Evolutionary conservation across 1,284 basidiomycete genomes (phyloP), one percentile per base, ranked within the genome.

Genomic region (Naganishia liquefaciens): DNA sequence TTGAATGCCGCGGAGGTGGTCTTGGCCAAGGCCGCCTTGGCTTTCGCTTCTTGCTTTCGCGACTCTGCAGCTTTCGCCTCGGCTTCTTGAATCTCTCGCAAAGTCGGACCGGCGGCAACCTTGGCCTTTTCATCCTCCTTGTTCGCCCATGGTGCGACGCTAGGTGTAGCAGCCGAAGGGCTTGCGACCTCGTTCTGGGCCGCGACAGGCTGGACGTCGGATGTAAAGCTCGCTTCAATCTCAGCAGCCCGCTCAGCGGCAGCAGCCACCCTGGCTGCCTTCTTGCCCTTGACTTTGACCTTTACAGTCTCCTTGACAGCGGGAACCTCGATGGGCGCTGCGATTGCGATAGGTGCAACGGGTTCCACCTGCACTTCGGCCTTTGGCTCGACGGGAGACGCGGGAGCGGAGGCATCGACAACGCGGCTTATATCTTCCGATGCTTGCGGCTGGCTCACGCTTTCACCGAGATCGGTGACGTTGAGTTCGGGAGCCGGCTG

Each of bases 31-130:
- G 80, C 81, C 30, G 80, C 80, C 55, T 87, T 84, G 28, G 83
- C 81, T 54, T 83, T 81, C 82, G 85, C 73, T 79, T 84, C 75
- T 70, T 86, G 88, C 69, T 88, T 87, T 37, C 80, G 77, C 11
- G 84, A 85, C 70, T 93, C 92, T 10, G 85, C 83, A 72, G 87
- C 88, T 78, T 86, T 91, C 17, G 86, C 86, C 79, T 99, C 96
- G 1, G 88, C 88, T 72, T 96, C 93, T 77, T 99, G 96, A 65
- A 99, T 99, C 72, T 98, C 93, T 63, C 93, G 87, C 57, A 99
- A 81, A 69, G 89, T 90, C 30, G 87, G 81, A n/a, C 86, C 80
- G 0, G 81, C 72, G 9, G 78, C 70, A 19, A 64, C 62, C 70
- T 82, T 82, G 33, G 79, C 74, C 75, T 85, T 86, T 40, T 76